Percentiles rank a stretch among this genome's conserved stretches.
phyloP scores from a whole-genome alignment of 2,329 filamentous ascomycete species.

The Esteya vermicola region DNA sequence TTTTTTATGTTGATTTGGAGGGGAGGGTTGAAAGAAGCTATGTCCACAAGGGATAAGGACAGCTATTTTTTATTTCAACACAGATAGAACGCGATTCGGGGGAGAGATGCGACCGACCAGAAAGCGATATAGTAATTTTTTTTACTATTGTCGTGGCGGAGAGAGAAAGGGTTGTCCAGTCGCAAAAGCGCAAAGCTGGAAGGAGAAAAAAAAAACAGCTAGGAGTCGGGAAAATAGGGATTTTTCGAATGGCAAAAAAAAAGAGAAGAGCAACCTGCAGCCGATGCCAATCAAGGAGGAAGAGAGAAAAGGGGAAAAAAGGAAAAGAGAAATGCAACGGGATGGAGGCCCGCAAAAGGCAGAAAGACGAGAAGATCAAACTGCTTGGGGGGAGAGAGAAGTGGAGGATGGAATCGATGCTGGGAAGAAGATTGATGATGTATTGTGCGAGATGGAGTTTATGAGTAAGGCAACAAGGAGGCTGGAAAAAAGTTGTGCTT shows the following conservation, averaged over 20 bases:
- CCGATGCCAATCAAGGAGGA: no score
- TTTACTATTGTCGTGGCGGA: no score
- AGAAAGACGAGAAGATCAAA: conserved; percentile 4
- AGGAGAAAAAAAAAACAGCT: no score
- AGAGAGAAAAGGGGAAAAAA: neutral
- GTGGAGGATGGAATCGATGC: conserved; percentile 3
- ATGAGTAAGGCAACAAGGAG: conserved; percentile 6
- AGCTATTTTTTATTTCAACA: no score
- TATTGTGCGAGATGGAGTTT: conserved; percentile 4
- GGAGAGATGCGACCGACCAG: no score
- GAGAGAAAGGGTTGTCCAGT: no score
- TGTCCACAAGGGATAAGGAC: no score
- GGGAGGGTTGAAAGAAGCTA: no score
- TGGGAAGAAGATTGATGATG: conserved; percentile 6
- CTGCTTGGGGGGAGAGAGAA: conserved; percentile 2
- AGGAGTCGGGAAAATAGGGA: neutral
- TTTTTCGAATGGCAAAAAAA: neutral
- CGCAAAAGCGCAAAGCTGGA: neutral
- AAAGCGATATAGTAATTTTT: neutral
- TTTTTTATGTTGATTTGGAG: no score
- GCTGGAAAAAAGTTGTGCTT: conserved; percentile 8
- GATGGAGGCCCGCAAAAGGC: conserved; percentile 4
- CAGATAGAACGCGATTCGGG: neutral
- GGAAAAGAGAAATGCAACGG: conserved; percentile 2
- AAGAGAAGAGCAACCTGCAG: no score